Base-by-base conservation (phyloP, 192 early-diverging fungal genomes). In the Coemansia erecta region DNA sequence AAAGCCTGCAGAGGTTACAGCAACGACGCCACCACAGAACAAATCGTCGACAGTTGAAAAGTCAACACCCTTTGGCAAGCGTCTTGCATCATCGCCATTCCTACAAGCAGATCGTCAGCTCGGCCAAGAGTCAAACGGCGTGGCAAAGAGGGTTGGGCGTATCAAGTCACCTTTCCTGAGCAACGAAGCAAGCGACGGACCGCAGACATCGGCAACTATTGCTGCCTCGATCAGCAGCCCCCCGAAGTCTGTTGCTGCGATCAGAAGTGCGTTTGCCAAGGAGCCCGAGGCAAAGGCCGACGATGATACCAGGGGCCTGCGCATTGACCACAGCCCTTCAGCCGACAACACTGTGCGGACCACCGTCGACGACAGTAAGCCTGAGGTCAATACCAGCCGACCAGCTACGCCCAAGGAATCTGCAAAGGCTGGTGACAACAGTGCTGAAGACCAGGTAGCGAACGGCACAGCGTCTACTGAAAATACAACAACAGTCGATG, bases 111-210 rank as follows among this genome's bases (percentile, higher is more conserved):
- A 80, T 52, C 66, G 77, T 4, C 61, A 64, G 42, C 42, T 64
- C 21, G 12, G 61, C 33, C 63, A 59, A 9, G 66, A 60, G 8
- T 31, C 61, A 4, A 33, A 48, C 10, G 24, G 53, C 11, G 21
- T 58, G 4, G 8, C 65, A 33, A 73, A 72, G 64, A 53, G 44
- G 12, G 51, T 73, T 44, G 71, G 71, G 0, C 71, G 71, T 21
- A 61, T 80, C 21, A 73, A 70, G 53, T 80, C 77, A 17, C 77
- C 77, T 11, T 80, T 80, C 56, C 53, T 80, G 11, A 58, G 57
- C 9, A 55, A 51, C 23, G 62, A 61, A 14, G 22, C 19, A 12
- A 15, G 47, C 47, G 47, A 49, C 19, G 14, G 14, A 4, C 22
- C 21, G 22, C 24, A 12, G 22, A 49, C 47, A 18, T 46, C 51